Evolutionary conservation across 176 grass and related monocot species (phyloP), one percentile per base, ranked within the genome.

Genomic region (Pontederia crassipes): DNA sequence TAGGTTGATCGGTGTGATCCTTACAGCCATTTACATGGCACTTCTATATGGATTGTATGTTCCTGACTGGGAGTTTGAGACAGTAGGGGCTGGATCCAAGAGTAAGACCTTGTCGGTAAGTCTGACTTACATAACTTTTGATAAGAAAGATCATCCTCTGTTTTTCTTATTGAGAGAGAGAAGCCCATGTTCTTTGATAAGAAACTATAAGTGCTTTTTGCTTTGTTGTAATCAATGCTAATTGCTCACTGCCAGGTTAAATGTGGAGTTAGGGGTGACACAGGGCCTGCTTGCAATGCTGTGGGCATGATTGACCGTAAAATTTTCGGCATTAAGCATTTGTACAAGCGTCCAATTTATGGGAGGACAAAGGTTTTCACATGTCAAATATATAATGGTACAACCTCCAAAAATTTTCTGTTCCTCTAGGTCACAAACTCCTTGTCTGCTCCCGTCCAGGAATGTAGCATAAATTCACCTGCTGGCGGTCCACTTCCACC

Each of bases 401-500:
- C 26, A 26, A 26, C 4, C 2, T 12, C 8, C 62, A n/a, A 0
- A 28, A 7, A 65, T 15, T 13, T 26, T 24, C 9, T 51, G 11
- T 17, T 27, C 28, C 6, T 40, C 32, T 7, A 40, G 32, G 32
- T 40, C 32, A 40, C 32, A 40, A 56, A 74, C 28, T n/a, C 12
- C 28, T 66, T 13, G 17, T 57, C 17, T 54, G 16, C 57, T 50
- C 32, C 27, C 57, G 9, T 58, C 8, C 49, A 95, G 90, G 64
- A 86, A 83, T 95, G 90, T 56, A 95, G 90, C 70, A 86, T 80
- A 14, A 63, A 59, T 55, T 81, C 82, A 28, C 89, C 90, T 40
- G 50, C 50, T 54, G 89, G 88, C 17, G 90, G 89, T 4, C 79
- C 74, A 2, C 79, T 95, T 78, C 90, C 79, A 4, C 10, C 80